A percentile compares a stretch with the other conserved stretches of the same genome.
Evolutionary conservation across 2,329 filamentous ascomycete species (phyloP).

Genomic region (Nemania sp.): DNA sequence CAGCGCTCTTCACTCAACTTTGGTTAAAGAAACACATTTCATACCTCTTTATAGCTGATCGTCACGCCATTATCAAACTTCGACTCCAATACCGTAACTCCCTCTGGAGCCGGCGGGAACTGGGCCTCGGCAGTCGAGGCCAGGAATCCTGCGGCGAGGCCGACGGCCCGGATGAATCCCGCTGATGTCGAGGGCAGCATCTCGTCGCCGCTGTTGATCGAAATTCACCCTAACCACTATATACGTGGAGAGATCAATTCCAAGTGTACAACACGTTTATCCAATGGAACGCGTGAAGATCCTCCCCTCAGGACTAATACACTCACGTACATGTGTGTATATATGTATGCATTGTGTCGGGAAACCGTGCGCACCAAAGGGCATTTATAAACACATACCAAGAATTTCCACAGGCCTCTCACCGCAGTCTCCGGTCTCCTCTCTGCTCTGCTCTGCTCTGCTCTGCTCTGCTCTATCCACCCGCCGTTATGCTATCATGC

Average conservation of each 20-base stretch:
- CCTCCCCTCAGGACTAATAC: not conserved
- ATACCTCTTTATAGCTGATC: slow-evolving; percentile 61
- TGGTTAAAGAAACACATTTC: not conserved
- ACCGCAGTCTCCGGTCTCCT: slow-evolving; percentile 1
- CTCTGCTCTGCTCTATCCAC: too few relatives aligned
- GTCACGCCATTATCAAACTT: slow-evolving; percentile 62
- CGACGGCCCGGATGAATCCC: slow-evolving; percentile 18
- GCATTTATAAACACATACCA: not conserved
- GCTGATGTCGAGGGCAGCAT: slow-evolving; percentile 21
- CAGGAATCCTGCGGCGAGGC: slow-evolving; percentile 20
- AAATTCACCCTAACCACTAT: not conserved
- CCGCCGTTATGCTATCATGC: too few relatives aligned
- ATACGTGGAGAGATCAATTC: not conserved
- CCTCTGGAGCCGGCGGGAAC: slow-evolving; percentile 39
- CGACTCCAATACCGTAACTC: slow-evolving; percentile 55
- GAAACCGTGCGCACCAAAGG: not conserved
- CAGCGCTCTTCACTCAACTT: not conserved
- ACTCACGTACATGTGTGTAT: too few relatives aligned
- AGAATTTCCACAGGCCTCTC: too few relatives aligned
- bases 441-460: too few relatives aligned
- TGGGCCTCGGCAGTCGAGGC: slow-evolving; percentile 30
- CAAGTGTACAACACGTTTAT: not conserved
- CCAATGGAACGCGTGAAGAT: slow-evolving; percentile 2
- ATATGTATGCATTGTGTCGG: not conserved
- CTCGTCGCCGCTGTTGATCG: not conserved